phyloP scores from a whole-genome alignment of 768 basidiomycete genomes.

The Russula dissimulans region DNA sequence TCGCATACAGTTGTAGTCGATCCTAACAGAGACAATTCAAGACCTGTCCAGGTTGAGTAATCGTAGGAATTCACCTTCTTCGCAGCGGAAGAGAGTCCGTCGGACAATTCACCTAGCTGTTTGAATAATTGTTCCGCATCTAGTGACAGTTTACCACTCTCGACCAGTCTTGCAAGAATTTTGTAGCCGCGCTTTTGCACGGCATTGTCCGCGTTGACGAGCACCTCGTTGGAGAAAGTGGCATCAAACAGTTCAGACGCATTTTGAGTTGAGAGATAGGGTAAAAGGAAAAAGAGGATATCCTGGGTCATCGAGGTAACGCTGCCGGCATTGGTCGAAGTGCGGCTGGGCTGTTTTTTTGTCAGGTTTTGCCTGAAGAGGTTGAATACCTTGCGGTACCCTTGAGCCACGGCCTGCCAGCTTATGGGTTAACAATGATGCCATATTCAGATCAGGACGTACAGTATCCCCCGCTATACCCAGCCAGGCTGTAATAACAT shows the following conservation, averaged over 20 bases:
- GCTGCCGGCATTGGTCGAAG: conserved; percentile 32
- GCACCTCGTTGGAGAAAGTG: conserved; percentile 57
- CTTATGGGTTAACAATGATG: background rate
- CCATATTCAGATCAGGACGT: background rate
- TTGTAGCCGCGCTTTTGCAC: conserved; percentile 96
- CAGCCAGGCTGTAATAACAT: conserved; percentile 83
- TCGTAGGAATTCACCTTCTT: conserved; percentile 53
- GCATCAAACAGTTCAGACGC: conserved; percentile 55
- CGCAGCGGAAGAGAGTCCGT: conserved; percentile 68
- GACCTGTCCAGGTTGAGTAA: background rate
- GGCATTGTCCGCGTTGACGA: conserved; percentile 72
- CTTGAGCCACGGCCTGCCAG: conserved; percentile 62
- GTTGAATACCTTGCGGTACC: conserved; percentile 67
- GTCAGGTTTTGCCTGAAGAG: conserved; percentile 60
- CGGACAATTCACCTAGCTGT: conserved; percentile 53
- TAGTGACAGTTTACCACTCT: conserved; percentile 40
- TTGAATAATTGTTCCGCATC: conserved; percentile 53
- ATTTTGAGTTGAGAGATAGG: conserved; percentile 56
- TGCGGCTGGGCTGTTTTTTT: conserved; percentile 27
- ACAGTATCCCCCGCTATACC: conserved; percentile 57
- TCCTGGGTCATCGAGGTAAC: conserved; percentile 66
- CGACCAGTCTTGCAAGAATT: conserved; percentile 66
- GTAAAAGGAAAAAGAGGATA: conserved; percentile 75
- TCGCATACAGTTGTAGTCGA: conserved; percentile 65
- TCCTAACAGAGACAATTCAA: conserved; percentile 39